These are phyloP conservation scores for Ustilago xerochloae DNA, from an alignment of 1,284 basidiomycete species.

Conservation along the genomic window DNA sequence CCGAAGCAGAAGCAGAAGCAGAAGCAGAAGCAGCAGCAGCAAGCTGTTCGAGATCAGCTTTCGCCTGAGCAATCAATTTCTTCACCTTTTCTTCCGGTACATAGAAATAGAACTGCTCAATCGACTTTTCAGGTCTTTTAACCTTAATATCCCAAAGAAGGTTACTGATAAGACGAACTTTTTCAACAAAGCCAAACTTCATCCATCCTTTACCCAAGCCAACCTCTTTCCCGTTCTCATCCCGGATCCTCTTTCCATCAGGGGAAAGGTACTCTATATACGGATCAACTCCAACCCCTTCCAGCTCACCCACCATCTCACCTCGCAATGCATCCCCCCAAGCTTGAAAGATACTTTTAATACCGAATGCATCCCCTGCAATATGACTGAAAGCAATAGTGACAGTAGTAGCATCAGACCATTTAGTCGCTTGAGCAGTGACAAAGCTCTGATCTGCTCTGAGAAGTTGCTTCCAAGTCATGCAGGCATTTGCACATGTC, in stretches of 20 bases:
- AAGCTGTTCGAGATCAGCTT: constrained; percentile 5
- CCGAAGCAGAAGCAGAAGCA: background rate
- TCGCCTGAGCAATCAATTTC: constrained; percentile 9
- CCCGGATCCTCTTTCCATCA: background rate
- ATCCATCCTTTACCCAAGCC: constrained; percentile 17
- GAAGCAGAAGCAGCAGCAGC: background rate
- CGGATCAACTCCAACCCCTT: constrained; percentile 15
- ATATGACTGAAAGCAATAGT: constrained; percentile 27
- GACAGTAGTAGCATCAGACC: constrained; percentile 14
- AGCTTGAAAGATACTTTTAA: constrained; percentile 14
- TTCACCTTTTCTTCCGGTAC: constrained; percentile 17
- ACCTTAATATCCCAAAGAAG: constrained; percentile 30
- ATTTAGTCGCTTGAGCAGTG: constrained; percentile 26
- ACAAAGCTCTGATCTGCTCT: constrained; percentile 17
- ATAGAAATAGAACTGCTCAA: constrained; percentile 32
- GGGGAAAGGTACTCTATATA: constrained; percentile 13
- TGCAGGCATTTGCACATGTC: constrained; percentile 19
- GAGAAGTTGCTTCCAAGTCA: constrained; percentile 14
- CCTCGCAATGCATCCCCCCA: constrained; percentile 3
- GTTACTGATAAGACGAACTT: constrained; percentile 8
- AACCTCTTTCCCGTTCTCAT: background rate
- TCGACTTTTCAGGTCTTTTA: constrained; percentile 13
- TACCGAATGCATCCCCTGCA: constrained; percentile 15
- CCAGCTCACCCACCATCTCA: background rate
- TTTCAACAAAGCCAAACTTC: constrained; percentile 8